Evolutionary conservation across 2,329 filamentous ascomycete genomes (phyloP), one percentile per base, ranked within the genome.

Genomic region (Claviceps fusiformis): DNA sequence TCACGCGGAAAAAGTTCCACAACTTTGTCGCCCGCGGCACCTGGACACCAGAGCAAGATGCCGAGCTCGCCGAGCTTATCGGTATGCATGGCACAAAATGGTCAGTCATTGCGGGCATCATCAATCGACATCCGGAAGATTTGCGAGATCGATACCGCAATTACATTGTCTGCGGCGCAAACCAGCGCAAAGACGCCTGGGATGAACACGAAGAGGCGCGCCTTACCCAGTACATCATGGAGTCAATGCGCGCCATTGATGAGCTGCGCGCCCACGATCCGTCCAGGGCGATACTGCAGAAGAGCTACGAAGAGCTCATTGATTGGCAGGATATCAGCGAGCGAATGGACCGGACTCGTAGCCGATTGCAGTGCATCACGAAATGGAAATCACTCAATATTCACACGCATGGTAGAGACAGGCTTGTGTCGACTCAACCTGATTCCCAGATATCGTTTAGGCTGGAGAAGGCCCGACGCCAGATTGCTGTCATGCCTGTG

Each of bases 81-180:
- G 59, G 63, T 11, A 58, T 64, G 3, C 65, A 72, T 54, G 68
- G 67, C 7, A 75, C 72, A 17, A 78, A 81, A 56, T 90, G 85
- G 82, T 75, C 75, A 11, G 60, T 73, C 33, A 85, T 90, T 59
- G 80, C 76, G 0, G 71, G 74, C n/a, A 60, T 79, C 27, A 76
- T 87, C 59, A 82, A 82, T 58, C 81, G 87, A 6, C 77, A 82
- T 44, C 74, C 79, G 0, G 78, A 82, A 57, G 85, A 89, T 63
- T 75, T 83, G 53, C 78, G 85, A 52, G 85, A 89, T 64, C 81
- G 86, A 3, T 87, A 83, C 73, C 76, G 82, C 44, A 86, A 88
- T 61, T 82, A 85, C 61, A 69, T 86, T 27, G 70, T 83, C 49
- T 83, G 80, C 54, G 78, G 78, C 24, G 72, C 77, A 6, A 75